Evolutionary conservation across 2,329 filamentous ascomycete species (phyloP), one percentile per base, ranked within the genome.

Genomic region (Exophiala oligosperma): DNA sequence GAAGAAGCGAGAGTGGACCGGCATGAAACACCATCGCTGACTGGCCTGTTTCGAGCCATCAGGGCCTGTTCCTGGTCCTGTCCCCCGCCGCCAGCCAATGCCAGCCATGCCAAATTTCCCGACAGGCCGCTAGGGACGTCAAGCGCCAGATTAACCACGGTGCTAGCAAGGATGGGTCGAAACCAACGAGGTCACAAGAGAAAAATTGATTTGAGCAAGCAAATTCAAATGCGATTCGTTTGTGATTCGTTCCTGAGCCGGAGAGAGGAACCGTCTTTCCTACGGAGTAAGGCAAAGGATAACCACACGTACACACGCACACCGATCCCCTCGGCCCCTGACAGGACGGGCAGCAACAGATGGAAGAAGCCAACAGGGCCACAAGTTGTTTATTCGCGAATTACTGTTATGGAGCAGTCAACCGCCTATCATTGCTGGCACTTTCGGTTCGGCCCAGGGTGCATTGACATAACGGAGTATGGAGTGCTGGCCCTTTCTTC

Each of bases 41-140:
- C 8, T 54, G 55, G 59, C 21, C 43, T n/a, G 24, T 37, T 12
- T 46, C 49, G 35, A 23, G 9, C 35, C 26, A 11, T 50, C 50
- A 26, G 44, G 53, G 35, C 49, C 49, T 43, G 26, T 40, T 28
- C 40, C 41, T 32, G 51, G 56, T 17, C 51, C 51, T 54, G 51
- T 54, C 56, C 49, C 38, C 57, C 50, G 35, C 53, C 8, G 44
- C 44, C 55, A 48, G 44, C 60, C 57, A 60, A 58, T 63, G 54
- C 52, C 49, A 52, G 44, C 26, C 52, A 54, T 41, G 57, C 52
- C 61, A 63, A 63, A 60, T 63, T 60, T 60, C 61, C 61, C 61
- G 57, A 63, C 14, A 35, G 41, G 50, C 52, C 43, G 46, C 60
- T 59, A 49, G 49, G 54, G 51, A 50, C 53, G 49, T 49, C 57